Conservation (phyloP, 192 early-diverging fungal species). For the Spizellomyces punctatus region DNA sequence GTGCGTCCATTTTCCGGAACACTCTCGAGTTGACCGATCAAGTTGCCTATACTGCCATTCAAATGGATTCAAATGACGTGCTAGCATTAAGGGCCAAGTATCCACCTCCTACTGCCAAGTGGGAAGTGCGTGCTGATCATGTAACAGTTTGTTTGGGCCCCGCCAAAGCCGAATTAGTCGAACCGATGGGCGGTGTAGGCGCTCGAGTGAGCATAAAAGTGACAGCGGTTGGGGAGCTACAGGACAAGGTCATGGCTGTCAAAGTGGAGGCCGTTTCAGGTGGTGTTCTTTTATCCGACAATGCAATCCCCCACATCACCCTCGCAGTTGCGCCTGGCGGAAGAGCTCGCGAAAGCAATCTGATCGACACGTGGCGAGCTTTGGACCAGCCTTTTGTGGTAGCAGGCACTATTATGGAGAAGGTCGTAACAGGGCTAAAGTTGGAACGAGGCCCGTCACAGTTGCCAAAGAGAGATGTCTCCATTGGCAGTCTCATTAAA, state of each 20-base stretch:
- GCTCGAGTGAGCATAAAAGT: constrained; percentile 23
- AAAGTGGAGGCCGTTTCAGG: constrained; percentile 27
- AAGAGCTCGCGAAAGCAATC: constrained; percentile 34
- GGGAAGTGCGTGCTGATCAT: constrained; percentile 39
- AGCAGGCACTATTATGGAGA: constrained; percentile 32
- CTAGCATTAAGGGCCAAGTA: constrained; percentile 14
- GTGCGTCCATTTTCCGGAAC: constrained; percentile 40
- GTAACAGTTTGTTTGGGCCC: constrained; percentile 43
- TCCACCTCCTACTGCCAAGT: constrained; percentile 21
- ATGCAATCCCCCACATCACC: constrained; percentile 48
- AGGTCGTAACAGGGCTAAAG: constrained; percentile 36
- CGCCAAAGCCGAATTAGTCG: constrained; percentile 24
- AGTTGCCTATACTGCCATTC: constrained; percentile 42
- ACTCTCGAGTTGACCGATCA: constrained; percentile 38
- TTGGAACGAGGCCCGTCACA: constrained; percentile 8
- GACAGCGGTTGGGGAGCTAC: constrained; percentile 23
- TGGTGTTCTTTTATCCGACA: constrained; percentile 26
- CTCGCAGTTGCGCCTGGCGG: constrained; percentile 25
- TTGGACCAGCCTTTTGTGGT: constrained; percentile 25
- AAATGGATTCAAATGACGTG: constrained; percentile 25
- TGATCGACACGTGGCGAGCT: constrained; percentile 40
- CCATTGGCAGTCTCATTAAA: constrained; percentile 43
- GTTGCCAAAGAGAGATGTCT: constrained; percentile 32
- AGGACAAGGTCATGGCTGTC: constrained; percentile 38
- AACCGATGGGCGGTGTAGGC: constrained; percentile 37